Evolutionary conservation across 2,329 filamentous ascomycete genomes (phyloP), one percentile per base, ranked within the genome.

Genomic region (Colletotrichum musae): DNA sequence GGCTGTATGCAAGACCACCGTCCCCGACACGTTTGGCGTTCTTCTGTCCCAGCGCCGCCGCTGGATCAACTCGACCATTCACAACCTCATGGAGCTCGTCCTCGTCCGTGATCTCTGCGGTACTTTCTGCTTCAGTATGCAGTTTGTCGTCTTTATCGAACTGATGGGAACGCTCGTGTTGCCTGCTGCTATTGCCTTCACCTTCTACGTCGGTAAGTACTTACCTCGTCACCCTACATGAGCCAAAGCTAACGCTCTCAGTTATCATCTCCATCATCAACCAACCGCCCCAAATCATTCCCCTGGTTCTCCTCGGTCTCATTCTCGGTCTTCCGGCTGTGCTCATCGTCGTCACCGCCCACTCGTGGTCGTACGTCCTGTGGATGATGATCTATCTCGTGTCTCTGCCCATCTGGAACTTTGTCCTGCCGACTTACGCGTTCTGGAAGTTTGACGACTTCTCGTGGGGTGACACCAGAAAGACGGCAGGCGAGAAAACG

Each of bases 381-480:
- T 99, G 96, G 96, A 98, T 99, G 96, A 79, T 96, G 51, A 96
- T 98, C 80, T 99, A 99, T 80, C 89, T 99, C 18, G 62, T 95
- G 53, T 97, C 96, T 1, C 89, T 99, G 1, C 97, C 97, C 0
- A 88, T 99, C 67, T 99, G 96, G 96, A 99, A 99, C 82, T 97
- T 99, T 79, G 87, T 99, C 45, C 90, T 99, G 9, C 96, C 96
- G 0, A 89, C 90, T 7, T 99, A 99, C 79, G 93, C 96, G 3
- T 99, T 95, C 86, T 99, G 96, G 96, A 98, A 99, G 84, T 99
- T 99, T 79, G 96, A 99, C 80, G 96, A 99, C 84, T 99, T 99
- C 86, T 97, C 93, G 66, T 99, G 96, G 96, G 96, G 96, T 77
- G 97, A 99, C 72, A 99, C 96, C 64, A 91, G 96, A 71, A 97